Conservation (phyloP, 164 flowering plant species). For the Houttuynia cordata region DNA sequence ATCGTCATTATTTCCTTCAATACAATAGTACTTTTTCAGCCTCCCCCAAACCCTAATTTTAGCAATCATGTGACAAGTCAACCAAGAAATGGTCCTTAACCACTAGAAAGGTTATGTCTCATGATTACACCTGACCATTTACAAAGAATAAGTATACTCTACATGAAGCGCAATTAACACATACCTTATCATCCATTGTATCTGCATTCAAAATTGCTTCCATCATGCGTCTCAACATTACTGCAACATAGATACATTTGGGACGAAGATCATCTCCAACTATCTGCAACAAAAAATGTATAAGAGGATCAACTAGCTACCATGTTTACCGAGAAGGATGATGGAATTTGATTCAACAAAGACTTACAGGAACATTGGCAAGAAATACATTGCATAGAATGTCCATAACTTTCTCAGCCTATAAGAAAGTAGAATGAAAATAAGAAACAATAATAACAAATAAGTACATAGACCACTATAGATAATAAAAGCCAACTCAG, state of each 20-base stretch:
- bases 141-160: not conserved
- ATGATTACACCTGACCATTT: not conserved
- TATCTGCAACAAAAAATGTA: conserved; percentile 30
- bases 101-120: not conserved
- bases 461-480: not conserved
- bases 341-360: not conserved
- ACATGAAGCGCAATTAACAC: not conserved
- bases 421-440: not conserved
- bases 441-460: not conserved
- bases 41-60: no score
- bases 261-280: conserved; percentile 45
- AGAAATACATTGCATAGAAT: conserved; percentile 64
- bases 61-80: no score
- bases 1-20: no score
- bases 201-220: conserved; percentile 79
- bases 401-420: conserved; percentile 50
- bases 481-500: not conserved
- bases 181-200: conserved; percentile 93
- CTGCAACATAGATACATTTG: conserved; percentile 88
- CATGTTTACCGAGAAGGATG: not conserved
- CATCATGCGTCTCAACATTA: conserved; percentile 91
- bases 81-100: no score
- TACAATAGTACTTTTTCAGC: no score
- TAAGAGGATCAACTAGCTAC: not conserved
- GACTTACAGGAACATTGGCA: conserved; percentile 78